Evolutionary conservation across 352 stramenopile species (phyloP), one percentile per base, ranked within the genome.

Genomic region (Globisporangium apiculatum): DNA sequence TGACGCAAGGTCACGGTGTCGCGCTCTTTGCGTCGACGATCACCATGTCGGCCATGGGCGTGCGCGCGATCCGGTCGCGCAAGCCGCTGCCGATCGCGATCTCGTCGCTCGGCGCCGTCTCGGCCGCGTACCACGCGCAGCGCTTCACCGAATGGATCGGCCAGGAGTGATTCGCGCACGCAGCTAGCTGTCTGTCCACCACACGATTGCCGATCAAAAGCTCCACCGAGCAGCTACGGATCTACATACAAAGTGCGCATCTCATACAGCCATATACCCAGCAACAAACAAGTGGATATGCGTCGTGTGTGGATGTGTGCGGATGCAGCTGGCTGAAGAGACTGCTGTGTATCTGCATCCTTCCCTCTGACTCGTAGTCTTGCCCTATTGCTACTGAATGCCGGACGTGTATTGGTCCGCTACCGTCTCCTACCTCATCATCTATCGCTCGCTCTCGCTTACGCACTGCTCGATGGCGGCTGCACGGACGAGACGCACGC

Each of bases 1-100:
- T 91, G 77, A 86, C 82, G 37, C 76, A 89, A 57, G 87, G 87
- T 61, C 87, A 96, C 65, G 82, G 76, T 51, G 62, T 88, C 38
- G 83, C 82, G 55, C 70, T 95, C 18, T 79, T 91, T 55, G 68
- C 90, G 61, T 94, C 85, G 18, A 79, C 85, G 37, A 79, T 92
- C 63, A 94, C 87, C 55, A 91, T 92, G 82, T 79, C 77, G 40
- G 76, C 80, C 18, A 96, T 96, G 87, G 83, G 83, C 41, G 55
- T 90, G 59, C 82, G 87, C 58, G 85, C 85, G 46, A 76, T 94
- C 53, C 75, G 74, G 62, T 87, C 72, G 48, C 75, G 74, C 48
- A 91, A 88, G 66, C 70, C 79, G 17, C 62, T 96, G 9, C 85
- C 87, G 1, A 81, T 91, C 51, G 75, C 79, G 10, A 65, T 96